phyloP scores from a whole-genome alignment of 1,284 basidiomycete species.

The Trichosporon ovoides region DNA sequence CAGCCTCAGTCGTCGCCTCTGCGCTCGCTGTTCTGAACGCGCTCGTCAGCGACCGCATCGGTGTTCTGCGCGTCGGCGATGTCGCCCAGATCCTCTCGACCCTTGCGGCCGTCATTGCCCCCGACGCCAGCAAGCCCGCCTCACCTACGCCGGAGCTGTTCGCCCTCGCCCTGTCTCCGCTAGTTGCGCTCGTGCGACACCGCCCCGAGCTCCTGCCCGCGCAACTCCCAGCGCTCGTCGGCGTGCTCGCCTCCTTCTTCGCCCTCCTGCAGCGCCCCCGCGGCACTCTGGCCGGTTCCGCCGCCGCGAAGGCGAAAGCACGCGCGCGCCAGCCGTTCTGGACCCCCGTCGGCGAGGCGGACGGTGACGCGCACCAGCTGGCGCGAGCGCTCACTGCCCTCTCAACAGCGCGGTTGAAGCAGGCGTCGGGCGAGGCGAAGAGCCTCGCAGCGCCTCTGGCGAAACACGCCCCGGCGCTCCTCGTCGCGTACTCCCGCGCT shows the following conservation, averaged over 20 bases:
- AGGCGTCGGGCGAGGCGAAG: slow-evolving; percentile 55
- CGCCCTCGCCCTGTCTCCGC: slow-evolving; percentile 50
- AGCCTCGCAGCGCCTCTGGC: slow-evolving; percentile 74
- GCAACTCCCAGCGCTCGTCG: slow-evolving; percentile 64
- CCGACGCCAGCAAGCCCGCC: neutral
- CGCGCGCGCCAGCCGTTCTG: slow-evolving; percentile 62
- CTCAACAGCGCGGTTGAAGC: slow-evolving; percentile 10
- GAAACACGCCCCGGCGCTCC: slow-evolving; percentile 72
- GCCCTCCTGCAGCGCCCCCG: slow-evolving; percentile 58
- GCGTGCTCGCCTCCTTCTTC: slow-evolving; percentile 59
- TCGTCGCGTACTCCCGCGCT: slow-evolving; percentile 70
- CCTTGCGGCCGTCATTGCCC: slow-evolving; percentile 9
- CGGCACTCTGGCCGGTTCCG: slow-evolving; percentile 55
- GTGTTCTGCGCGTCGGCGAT: slow-evolving; percentile 14
- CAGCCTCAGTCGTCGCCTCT: neutral
- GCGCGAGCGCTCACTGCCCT: slow-evolving; percentile 15
- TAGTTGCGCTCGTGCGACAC: slow-evolving; percentile 63
- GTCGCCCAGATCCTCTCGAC: slow-evolving; percentile 13
- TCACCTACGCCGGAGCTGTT: slow-evolving; percentile 7
- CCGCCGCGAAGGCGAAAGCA: slow-evolving; percentile 58
- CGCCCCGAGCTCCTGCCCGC: slow-evolving; percentile 65
- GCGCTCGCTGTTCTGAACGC: slow-evolving; percentile 12
- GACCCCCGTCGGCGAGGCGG: slow-evolving; percentile 49
- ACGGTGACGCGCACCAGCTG: slow-evolving; percentile 11
- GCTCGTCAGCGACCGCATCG: slow-evolving; percentile 15